Conservation (phyloP, 2,329 filamentous ascomycete species). For the Aspergillus intermedius region DNA sequence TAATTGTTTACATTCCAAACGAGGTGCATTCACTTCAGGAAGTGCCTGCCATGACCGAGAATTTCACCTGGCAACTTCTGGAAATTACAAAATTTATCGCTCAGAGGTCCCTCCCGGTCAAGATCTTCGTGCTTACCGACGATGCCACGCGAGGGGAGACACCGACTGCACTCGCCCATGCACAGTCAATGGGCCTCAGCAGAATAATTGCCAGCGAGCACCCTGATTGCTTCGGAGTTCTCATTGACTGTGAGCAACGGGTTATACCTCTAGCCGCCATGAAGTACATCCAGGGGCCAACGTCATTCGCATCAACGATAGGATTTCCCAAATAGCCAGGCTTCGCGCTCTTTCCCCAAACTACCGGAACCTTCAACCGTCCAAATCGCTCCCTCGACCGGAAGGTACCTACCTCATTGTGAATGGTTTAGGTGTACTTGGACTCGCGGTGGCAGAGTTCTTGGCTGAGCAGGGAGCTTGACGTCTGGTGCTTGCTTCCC, state of each 20-base stretch:
- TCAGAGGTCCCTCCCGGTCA: constrained; percentile 4
- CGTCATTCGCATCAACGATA: constrained; percentile 36
- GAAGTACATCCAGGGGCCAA: constrained; percentile 34
- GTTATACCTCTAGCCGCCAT: constrained; percentile 30
- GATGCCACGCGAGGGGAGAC: constrained; percentile 18
- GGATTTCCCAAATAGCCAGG: constrained; percentile 27
- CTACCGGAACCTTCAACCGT: constrained; percentile 9
- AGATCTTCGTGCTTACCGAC: constrained; percentile 27
- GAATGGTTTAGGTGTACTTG: constrained; percentile 37
- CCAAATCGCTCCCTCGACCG: constrained; percentile 12
- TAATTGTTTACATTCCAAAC: constrained; percentile 7
- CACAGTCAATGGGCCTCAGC: constrained; percentile 29
- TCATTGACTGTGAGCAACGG: constrained; percentile 32
- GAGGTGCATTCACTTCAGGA: not conserved
- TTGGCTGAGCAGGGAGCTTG: constrained; percentile 37
- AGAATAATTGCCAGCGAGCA: constrained; percentile 37
- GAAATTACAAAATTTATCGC: constrained; percentile 5
- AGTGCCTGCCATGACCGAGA: constrained; percentile 1
- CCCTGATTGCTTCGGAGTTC: constrained; percentile 29
- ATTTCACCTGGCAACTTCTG: constrained; percentile 5
- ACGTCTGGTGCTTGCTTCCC: constrained; percentile 36
- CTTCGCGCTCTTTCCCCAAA: constrained; percentile 16
- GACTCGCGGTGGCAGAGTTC: constrained; percentile 32
- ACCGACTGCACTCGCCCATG: constrained; percentile 28
- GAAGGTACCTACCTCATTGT: constrained; percentile 40